Evolutionary conservation across 1,284 basidiomycete species (phyloP).

Genomic region (Leccinum solheimii): DNA sequence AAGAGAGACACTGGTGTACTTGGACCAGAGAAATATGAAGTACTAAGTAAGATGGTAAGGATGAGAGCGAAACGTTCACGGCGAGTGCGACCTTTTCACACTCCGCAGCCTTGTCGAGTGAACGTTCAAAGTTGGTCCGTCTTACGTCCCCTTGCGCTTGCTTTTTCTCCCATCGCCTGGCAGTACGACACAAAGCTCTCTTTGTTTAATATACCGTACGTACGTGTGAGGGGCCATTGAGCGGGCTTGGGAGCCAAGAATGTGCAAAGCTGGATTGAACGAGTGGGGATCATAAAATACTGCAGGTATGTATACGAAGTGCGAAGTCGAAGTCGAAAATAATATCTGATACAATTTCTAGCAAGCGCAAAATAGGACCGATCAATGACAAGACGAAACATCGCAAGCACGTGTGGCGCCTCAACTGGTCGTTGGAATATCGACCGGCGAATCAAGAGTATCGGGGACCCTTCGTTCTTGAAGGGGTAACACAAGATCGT

Average conservation of each 20-base stretch:
- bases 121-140: conserved; percentile 1
- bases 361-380: conserved; percentile 20
- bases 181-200: conserved; percentile 1
- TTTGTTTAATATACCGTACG: conserved; percentile 21
- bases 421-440: background rate
- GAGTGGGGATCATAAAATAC: conserved; percentile 37
- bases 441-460: conserved; percentile 25
- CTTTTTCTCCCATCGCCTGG: background rate
- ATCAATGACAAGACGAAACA: background rate
- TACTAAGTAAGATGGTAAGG: conserved; percentile 51
- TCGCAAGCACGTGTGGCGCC: background rate
- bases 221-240: conserved; percentile 23
- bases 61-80: conserved; percentile 40
- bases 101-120: conserved; percentile 38
- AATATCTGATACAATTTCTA: conserved; percentile 35
- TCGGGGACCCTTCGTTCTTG: conserved; percentile 30
- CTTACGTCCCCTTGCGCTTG: conserved; percentile 2
- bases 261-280: conserved; percentile 17
- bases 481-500: conserved; percentile 39
- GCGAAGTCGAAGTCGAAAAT: conserved; percentile 13
- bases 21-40: conserved; percentile 40
- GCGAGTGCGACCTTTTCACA: conserved; percentile 38
- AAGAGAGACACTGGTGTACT: conserved; percentile 34
- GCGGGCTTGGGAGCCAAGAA: conserved; percentile 13
- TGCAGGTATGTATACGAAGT: conserved; percentile 29